Evolutionary conservation across 1,139 yeast genomes (phyloP).

Genomic region (Saccharomyces hybrid): DNA sequence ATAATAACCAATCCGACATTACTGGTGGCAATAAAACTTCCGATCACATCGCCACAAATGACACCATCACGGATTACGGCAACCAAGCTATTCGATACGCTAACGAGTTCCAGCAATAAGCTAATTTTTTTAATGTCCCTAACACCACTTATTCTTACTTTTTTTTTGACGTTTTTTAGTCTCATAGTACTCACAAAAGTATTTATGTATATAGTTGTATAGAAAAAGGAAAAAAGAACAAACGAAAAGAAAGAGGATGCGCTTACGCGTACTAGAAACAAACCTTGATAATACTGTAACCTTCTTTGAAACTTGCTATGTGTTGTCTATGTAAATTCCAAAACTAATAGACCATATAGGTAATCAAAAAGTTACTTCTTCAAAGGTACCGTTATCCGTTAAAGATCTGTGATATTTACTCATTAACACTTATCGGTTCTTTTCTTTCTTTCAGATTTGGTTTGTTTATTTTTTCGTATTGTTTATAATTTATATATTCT

Average conservation of each 20-base stretch:
- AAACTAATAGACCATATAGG: no score
- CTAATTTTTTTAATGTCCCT: not conserved
- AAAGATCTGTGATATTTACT: no score
- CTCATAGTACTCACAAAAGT: not conserved
- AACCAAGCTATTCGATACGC: slow-evolving; percentile 32
- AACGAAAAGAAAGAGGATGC: not conserved
- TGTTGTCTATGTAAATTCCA: no score
- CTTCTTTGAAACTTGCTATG: no score
- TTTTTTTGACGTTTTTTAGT: not conserved
- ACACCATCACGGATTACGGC: slow-evolving; percentile 26
- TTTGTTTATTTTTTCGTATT: not conserved
- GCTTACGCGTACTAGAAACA: not conserved
- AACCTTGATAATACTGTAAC: no score
- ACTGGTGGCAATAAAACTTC: not conserved
- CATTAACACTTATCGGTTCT: no score
- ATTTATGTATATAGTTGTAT: not conserved
- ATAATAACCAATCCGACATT: slow-evolving; percentile 1
- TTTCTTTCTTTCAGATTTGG: no score
- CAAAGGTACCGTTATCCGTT: no score
- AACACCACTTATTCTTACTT: not conserved
- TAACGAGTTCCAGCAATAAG: slow-evolving; percentile 26
- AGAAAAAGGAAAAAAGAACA: not conserved
- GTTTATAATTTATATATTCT: not conserved
- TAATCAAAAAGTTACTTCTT: no score
- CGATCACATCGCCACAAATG: slow-evolving; percentile 8